A percentile compares a stretch with the other conserved stretches of the same genome.
phyloP scores from a whole-genome alignment of 768 basidiomycete species.

The Udeniomyces megalosporus region DNA sequence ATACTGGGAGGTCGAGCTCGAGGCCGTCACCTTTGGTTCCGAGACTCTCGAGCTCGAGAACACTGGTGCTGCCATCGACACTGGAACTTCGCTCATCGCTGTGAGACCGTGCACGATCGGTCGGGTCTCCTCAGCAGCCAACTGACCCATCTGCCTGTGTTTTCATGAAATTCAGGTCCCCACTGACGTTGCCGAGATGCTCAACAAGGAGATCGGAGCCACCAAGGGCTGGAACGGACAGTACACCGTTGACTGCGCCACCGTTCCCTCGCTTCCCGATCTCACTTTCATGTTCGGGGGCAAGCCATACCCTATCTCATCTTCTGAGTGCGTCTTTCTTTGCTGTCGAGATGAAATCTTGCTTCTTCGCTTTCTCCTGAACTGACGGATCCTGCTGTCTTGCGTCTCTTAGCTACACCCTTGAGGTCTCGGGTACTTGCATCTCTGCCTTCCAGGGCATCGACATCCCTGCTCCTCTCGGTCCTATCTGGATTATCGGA shows the following conservation, averaged over 20 bases:
- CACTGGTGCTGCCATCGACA: conserved; percentile 47
- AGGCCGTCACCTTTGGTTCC: conserved; percentile 66
- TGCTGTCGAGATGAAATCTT: too few species aligned
- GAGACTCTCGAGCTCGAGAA: conserved; percentile 79
- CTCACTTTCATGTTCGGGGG: conserved; percentile 70
- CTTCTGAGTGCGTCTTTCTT: not conserved
- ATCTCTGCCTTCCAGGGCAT: conserved; percentile 83
- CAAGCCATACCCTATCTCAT: conserved; percentile 31
- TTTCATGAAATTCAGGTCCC: conserved; percentile 72
- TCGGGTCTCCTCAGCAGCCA: not conserved
- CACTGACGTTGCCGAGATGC: conserved; percentile 89
- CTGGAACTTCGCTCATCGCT: conserved; percentile 19
- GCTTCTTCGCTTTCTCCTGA: not conserved
- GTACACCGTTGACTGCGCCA: conserved; percentile 75
- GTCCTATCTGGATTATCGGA: conserved; percentile 46
- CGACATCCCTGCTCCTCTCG: conserved; percentile 49
- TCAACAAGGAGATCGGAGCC: conserved; percentile 76
- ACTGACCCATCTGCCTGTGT: not conserved
- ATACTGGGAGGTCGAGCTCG: conserved; percentile 95
- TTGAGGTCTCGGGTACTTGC: conserved; percentile 80
- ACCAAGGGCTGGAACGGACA: conserved; percentile 86
- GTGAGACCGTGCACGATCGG: not conserved
- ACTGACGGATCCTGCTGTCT: not conserved
- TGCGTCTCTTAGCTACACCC: conserved; percentile 46
- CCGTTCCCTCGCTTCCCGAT: conserved; percentile 66